Conservation (phyloP, 495 filamentous ascomycete genomes). For the Clohesyomyces aquaticus region DNA sequence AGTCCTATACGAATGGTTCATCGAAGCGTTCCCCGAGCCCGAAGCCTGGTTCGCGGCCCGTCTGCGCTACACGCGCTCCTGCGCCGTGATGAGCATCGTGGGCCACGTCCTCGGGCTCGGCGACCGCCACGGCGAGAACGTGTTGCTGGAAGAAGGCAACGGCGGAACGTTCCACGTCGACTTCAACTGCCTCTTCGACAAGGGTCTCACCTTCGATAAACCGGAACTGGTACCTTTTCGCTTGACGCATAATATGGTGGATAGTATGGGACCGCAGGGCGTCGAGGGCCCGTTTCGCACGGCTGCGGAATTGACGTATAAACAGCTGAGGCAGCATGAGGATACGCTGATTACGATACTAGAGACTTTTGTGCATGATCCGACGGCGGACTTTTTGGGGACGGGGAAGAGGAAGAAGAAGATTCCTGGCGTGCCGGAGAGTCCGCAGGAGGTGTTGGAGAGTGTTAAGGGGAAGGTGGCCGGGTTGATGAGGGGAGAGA, state of each 20-base stretch:
- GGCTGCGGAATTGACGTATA: constrained; percentile 84
- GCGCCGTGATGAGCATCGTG: constrained; percentile 97
- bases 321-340: constrained; percentile 84
- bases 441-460: constrained; percentile 87
- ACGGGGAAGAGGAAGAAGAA: constrained; percentile 70
- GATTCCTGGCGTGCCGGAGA: constrained; percentile 70
- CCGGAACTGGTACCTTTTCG: constrained; percentile 97
- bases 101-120: constrained; percentile 89
- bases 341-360: constrained; percentile 96
- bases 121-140: constrained; percentile 98
- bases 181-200: constrained; percentile 99
- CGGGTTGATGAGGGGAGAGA: constrained; percentile 81
- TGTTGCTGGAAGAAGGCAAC: constrained; percentile 90
- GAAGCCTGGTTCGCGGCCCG: constrained; percentile 88
- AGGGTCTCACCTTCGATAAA: constrained; percentile 92
- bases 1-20: constrained; percentile 91
- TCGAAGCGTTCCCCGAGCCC: constrained; percentile 90
- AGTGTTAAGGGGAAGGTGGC: constrained; percentile 83
- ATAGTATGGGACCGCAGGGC: constrained; percentile 91
- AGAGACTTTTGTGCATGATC: constrained; percentile 95
- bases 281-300: constrained; percentile 92
- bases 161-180: constrained; percentile 97
- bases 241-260: constrained; percentile 96
- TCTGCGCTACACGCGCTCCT: constrained; percentile 88
- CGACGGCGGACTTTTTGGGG: constrained; percentile 87